Conservation (phyloP, 2,329 filamentous ascomycete species). For the Neofusicoccum sp. region DNA sequence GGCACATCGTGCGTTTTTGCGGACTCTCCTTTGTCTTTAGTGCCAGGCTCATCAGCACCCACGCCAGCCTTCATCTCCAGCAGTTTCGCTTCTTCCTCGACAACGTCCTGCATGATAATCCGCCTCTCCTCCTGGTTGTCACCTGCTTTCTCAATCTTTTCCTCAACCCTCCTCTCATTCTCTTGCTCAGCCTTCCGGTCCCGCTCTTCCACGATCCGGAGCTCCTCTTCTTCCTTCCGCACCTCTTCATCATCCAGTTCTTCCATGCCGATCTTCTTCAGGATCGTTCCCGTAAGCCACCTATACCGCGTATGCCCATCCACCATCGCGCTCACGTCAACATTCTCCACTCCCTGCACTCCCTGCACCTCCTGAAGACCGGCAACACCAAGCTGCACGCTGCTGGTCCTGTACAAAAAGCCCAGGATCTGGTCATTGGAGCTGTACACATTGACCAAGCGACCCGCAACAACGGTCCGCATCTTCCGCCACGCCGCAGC, state of each 20-base stretch:
- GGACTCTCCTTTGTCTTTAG: not conserved
- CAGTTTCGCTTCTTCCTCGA: conserved; percentile 10
- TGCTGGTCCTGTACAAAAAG: conserved; percentile 82
- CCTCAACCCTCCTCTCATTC: conserved; percentile 33
- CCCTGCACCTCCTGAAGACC: conserved; percentile 72
- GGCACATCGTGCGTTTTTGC: not conserved
- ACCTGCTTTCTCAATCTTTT: not conserved
- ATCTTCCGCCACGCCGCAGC: conserved; percentile 72
- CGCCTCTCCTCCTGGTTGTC: not conserved
- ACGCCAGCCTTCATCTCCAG: conserved; percentile 5
- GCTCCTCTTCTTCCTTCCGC: conserved; percentile 44
- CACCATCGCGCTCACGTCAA: conserved; percentile 52
- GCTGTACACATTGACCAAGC: conserved; percentile 84
- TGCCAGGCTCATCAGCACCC: not conserved
- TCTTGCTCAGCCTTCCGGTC: conserved; percentile 41
- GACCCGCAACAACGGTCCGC: conserved; percentile 73
- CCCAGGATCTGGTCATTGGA: conserved; percentile 84
- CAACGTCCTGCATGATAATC: conserved; percentile 8
- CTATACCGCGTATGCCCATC: conserved; percentile 52
- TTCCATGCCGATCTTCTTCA: conserved; percentile 53
- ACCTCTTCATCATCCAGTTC: conserved; percentile 50
- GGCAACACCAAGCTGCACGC: conserved; percentile 77
- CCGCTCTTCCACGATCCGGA: conserved; percentile 44
- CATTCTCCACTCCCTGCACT: conserved; percentile 63
- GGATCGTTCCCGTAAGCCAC: conserved; percentile 51